Base-by-base conservation (phyloP, 2,329 filamentous ascomycete genomes). In the Neopestalotiopsis sp. region DNA sequence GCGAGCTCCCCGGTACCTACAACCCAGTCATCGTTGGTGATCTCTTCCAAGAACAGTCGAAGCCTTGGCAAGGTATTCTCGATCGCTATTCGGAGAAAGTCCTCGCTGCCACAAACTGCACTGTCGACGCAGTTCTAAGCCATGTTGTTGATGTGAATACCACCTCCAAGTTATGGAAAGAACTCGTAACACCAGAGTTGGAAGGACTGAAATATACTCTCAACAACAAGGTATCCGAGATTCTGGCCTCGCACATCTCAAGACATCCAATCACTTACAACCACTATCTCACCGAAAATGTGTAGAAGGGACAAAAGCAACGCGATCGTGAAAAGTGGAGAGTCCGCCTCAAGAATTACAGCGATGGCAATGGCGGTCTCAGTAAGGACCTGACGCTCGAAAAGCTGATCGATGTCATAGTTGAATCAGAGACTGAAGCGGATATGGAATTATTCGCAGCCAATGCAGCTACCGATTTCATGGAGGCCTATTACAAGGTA, bases 201-300 rank as follows among this genome's bases (percentile, higher is more conserved):
- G 71, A 73, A 2, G 17, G 61, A 3, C 66, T 78, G 10, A 69
- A 72, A 45, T 7, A 12, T 1, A 58, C 67, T 2, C 65, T 80
- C 6, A 61, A 67, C 0, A 57, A 17, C 28, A 79, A 80, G 69
- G 64, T 76, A 1, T 58, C 67, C 5, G 76, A 79, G 65, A 63
- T 81, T 1, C 28, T 81, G 9, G 65, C 58, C 10, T 74, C 75
- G 2, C 75, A 79, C 62, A 40, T 70, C 3, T 68, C 71, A 1
- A 69, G 72, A 0, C 81, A 83, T 66, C 79, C 81, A 0, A 82
- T 83, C 45, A 83, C 81, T 0, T 83, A 83, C 68, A 81, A 83
- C 66, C 75, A 79, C 60, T 75, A 79, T 57, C 71, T 83, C 3
- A 79, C 76, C 0, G 76, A 81, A 7, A 79, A 70, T 1, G 71